Evolutionary conservation across 305 asterid genomes (phyloP), one percentile per base, ranked within the genome.

Genomic region (Rubia tinctorum): DNA sequence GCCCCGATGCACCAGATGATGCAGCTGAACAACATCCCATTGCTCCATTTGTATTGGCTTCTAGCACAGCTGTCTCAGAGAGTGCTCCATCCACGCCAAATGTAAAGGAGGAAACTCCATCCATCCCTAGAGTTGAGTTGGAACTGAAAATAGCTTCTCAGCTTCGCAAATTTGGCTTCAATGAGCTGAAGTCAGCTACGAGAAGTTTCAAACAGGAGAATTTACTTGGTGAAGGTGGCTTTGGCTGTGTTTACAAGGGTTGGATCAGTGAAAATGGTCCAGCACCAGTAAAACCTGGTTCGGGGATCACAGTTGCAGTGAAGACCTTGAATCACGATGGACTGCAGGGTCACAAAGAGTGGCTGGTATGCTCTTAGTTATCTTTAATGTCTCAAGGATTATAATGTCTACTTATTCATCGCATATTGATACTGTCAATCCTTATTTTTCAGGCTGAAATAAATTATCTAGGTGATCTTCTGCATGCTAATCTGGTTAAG

Each of bases 341-440:
- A 20, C 87, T 88, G 78, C 98, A 93, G 83, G 98, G 98, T 76
- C 97, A 93, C 75, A 89, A 81, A 80, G 98, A 93, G 82, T 93
- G 98, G 97, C 87, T 89, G 30, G 98, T 91, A 88, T 2, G 87
- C 30, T 40, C 30, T 56, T 42, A 66, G 49, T 18, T 43, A 66
- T 66, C 53, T 43, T 5, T 66, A 40, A 8, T 62, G 12, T 66
- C 45, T 65, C 23, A 18, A 15, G 23, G 39, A 63, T 79, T 79
- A 18, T n/a, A 23, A 37, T 11, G 4, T 74, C 59, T 42, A 47
- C 59, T 55, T 66, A 5, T 47, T 73, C 67, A 30, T 58, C 53
- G 18, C 51, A 8, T 58, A 13, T 23, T 68, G 23, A 67, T 53
- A 17, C 59, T 62, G 9, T 64, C 40, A 18, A 25, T 55, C 43